Evolutionary conservation across 208 protist species (phyloP).

Genomic region (Strigomonas culicis): DNA sequence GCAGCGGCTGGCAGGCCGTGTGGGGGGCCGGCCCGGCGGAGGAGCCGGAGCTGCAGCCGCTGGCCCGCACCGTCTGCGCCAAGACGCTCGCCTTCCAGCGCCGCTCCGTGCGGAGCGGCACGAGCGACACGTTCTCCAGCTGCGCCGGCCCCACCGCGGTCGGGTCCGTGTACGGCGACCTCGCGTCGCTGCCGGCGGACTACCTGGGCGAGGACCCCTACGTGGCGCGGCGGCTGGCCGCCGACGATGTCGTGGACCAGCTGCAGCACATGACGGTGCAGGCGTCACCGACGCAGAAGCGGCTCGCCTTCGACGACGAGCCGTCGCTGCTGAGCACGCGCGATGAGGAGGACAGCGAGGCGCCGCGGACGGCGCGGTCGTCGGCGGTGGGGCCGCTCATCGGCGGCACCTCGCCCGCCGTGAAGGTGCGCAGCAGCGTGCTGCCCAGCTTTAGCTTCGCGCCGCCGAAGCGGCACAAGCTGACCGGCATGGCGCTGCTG

Average conservation of each 20-base stretch:
- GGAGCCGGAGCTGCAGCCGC: not conserved
- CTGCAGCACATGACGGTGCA: conserved; percentile 30
- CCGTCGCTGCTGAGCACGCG: not conserved
- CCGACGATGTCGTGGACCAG: conserved; percentile 17
- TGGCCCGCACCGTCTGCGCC: conserved; percentile 1
- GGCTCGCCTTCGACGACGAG: conserved; percentile 51
- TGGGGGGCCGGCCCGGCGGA: not conserved
- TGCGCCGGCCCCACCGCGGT: not conserved
- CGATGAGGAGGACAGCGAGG: not conserved
- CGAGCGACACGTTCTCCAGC: not conserved
- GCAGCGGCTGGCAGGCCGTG: not conserved
- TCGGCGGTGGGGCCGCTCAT: not conserved
- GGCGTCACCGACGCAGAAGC: conserved; percentile 65
- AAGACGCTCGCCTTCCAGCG: conserved; percentile 7
- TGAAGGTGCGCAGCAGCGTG: not conserved
- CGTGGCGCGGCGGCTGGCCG: not conserved
- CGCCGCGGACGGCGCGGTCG: not conserved
- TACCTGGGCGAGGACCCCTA: not conserved
- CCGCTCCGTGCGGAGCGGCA: not conserved
- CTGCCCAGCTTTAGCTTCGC: not conserved
- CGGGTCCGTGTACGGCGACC: not conserved
- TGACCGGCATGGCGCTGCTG: conserved; percentile 43
- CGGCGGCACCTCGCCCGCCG: not conserved
- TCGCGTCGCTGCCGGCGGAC: not conserved
- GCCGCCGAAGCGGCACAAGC: not conserved